These are phyloP conservation scores for Hortaea sp. DNA, from an alignment of 2,329 filamentous ascomycete genomes.

Conservation along the genomic window DNA sequence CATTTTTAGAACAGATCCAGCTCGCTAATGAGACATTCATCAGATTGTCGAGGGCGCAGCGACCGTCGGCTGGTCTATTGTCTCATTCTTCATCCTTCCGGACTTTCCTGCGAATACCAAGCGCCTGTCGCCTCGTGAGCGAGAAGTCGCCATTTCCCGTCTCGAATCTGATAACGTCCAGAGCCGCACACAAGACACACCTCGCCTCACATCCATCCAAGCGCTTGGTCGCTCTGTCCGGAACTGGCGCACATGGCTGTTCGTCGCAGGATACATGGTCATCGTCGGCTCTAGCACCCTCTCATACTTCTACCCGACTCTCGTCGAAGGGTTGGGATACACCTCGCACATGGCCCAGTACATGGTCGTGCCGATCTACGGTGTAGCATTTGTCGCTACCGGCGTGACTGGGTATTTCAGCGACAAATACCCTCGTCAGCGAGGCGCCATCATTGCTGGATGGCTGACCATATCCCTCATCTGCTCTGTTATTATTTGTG, in stretches of 20 bases:
- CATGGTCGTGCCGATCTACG: slow-evolving; percentile 41
- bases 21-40: too few relatives aligned
- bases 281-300: slow-evolving; percentile 41
- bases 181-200: slow-evolving; percentile 22
- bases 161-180: slow-evolving; percentile 35
- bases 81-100: slow-evolving; percentile 37
- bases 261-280: slow-evolving; percentile 43
- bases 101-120: slow-evolving; percentile 41
- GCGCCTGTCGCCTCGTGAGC: slow-evolving; percentile 32
- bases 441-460: slow-evolving; percentile 39
- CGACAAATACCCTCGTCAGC: slow-evolving; percentile 36
- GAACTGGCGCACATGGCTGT: slow-evolving; percentile 39
- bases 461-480: slow-evolving; percentile 37
- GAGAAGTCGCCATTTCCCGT: slow-evolving; percentile 34
- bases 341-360: slow-evolving; percentile 38
- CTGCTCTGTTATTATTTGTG: slow-evolving; percentile 30
- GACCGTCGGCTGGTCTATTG: slow-evolving; percentile 36
- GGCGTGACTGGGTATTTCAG: slow-evolving; percentile 35
- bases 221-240: slow-evolving; percentile 30
- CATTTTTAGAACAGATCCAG: too few relatives aligned
- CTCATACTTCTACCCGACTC: slow-evolving; percentile 46
- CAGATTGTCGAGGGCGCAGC: slow-evolving; percentile 29
- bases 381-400: slow-evolving; percentile 42
- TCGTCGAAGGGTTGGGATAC: slow-evolving; percentile 44
- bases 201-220: slow-evolving; percentile 27